Percentiles rank a stretch among this genome's conserved stretches.
These are phyloP conservation scores for Quercus bicolor DNA, from an alignment of 306 rosid genomes.

Conservation along the genomic window DNA sequence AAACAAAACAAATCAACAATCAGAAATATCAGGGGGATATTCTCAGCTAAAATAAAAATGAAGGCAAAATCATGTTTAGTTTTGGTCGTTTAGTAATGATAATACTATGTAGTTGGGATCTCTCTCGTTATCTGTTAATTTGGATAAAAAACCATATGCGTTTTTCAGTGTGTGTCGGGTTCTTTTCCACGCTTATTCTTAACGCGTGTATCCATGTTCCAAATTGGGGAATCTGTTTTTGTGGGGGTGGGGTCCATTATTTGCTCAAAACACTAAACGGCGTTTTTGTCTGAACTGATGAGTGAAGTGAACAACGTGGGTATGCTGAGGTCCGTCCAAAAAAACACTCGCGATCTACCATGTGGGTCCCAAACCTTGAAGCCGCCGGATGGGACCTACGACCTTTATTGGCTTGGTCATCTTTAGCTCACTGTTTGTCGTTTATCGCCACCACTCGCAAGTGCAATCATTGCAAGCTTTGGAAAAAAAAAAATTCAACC, in stretches of 20 bases:
- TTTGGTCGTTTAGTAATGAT: constrained; percentile 8
- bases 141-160: constrained; percentile 18
- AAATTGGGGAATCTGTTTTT: not conserved
- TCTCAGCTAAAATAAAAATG: not conserved
- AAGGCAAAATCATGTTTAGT: constrained; percentile 10
- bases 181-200: not conserved
- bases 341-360: constrained; percentile 7
- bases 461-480: not conserved
- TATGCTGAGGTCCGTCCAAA: constrained; percentile 30
- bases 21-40: not conserved
- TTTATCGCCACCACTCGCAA: not conserved
- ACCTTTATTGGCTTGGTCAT: not conserved
- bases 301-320: constrained; percentile 10
- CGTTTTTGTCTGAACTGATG: not conserved
- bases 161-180: constrained; percentile 26
- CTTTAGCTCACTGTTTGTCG: too few relatives aligned
- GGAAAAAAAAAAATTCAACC: too few relatives aligned
- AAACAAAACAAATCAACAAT: not conserved
- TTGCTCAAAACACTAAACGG: not conserved
- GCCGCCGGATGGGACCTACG: not conserved
- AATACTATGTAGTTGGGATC: not conserved
- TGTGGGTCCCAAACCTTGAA: constrained; percentile 4
- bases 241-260: not conserved
- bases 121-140: constrained; percentile 4
- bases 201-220: not conserved